Evolutionary conservation across 2,329 filamentous ascomycete genomes (phyloP), one percentile per base, ranked within the genome.

Genomic region (Trichoderma sp.): DNA sequence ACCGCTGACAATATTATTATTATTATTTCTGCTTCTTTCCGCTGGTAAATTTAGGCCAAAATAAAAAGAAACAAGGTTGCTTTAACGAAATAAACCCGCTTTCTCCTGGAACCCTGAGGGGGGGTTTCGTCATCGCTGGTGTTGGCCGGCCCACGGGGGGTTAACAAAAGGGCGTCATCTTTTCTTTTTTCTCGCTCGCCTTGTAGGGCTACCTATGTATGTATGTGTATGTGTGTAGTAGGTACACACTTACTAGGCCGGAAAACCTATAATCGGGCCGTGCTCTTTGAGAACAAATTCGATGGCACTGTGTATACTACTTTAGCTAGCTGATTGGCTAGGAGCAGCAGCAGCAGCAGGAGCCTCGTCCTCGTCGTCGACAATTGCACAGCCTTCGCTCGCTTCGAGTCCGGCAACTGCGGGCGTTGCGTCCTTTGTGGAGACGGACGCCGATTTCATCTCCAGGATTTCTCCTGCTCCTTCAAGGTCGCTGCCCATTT

Each of bases 401-500:
- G 69, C 26, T 55, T 56, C 66, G 61, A 32, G 10, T 4, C 32
- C 37, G 32, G 68, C 51, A 28, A n/a, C 63, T 21, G 37, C 70
- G 16, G 75, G 70, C 46, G 76, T 70, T 49, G 75, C 66, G 64
- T 78, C 77, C 63, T 76, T 80, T 24, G 74, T 73, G 43, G 77
- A 75, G 51, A 74, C 54, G 2, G 75, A 69, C 46, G 74, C 52
- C 3, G 75, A 69, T 75, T 83, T 85, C 81, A 83, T 85, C 72
- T 87, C 83, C n/a, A 84, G 76, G 13, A 43, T 6, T 7, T 43
- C 39, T 43, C 46, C 46, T 24, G 76, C 76, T 52, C 77, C 76
- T 54, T 84, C 84, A 34, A 73, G 76, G 68, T 87, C 84, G 65
- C 81, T 81, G 14, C 81, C 81, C 68, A 84, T 81, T 60, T 83